A percentile compares a stretch with the other conserved stretches of the same genome.
Conservation (phyloP, 257 asterid genomes). For the Paulownia fortunei region DNA sequence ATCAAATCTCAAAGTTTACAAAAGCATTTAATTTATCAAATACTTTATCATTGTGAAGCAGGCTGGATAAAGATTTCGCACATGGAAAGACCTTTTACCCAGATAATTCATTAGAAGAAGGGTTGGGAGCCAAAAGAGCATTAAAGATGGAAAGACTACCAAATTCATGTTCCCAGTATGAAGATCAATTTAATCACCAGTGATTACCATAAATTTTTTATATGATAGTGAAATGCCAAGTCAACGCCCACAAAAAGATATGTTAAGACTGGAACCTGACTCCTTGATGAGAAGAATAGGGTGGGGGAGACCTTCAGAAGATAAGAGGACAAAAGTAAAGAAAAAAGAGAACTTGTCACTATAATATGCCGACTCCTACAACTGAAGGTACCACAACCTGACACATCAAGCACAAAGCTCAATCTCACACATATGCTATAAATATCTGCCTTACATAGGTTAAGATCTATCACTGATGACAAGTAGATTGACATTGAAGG, state of each 20-base stretch:
- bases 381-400: neutral
- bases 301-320: neutral
- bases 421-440: neutral
- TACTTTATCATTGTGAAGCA: neutral
- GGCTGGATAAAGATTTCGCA: neutral
- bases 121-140: neutral
- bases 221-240: neutral
- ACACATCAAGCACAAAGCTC: neutral
- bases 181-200: neutral
- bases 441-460: neutral
- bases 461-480: neutral
- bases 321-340: neutral
- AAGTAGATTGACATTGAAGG: neutral
- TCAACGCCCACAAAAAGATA: neutral
- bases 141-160: neutral
- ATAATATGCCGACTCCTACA: neutral
- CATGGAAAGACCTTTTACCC: neutral
- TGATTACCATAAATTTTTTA: neutral
- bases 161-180: neutral
- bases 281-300: neutral
- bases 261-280: neutral
- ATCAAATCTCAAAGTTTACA: neutral
- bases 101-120: neutral
- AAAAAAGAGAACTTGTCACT: neutral
- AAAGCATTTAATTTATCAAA: neutral